Evolutionary conservation across 768 basidiomycete species (phyloP), one percentile per base, ranked within the genome.

Genomic region (Hericium alpestre): DNA sequence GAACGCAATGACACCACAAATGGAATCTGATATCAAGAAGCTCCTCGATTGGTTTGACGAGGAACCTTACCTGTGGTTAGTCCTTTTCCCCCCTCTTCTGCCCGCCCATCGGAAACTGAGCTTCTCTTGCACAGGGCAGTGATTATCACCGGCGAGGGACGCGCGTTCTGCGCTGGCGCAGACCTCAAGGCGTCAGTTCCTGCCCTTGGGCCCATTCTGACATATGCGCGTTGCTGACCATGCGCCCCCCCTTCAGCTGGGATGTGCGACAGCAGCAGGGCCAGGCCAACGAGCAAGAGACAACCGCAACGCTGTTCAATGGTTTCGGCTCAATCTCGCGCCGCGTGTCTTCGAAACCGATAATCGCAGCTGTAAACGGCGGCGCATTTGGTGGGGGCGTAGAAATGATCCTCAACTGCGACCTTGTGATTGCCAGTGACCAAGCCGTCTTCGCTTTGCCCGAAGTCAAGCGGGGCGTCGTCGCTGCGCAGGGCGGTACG

Each of bases 331-430:
- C 85, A 38, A 71, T 92, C 40, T 90, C 88, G 1, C 79, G 86
- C 23, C 77, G 90, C 3, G 76, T 74, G 41, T 79, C 80, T 0
- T 73, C 69, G 59, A 91, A 91, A 65, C 87, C 87, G 6, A 79
- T 90, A 53, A 84, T 91, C 50, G 90, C 89, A 12, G 89, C 90
- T 3, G 88, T 90, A 1, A 79, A 82, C 57, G 89, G 89, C n/a
- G 78, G 83, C 15, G 71, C 75, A 16, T 69, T 69, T 55, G 73
- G 72, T 51, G 69, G 71, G 9, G 69, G 68, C 7, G 59, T 65
- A 32, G 70, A 72, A 59, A 65, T 72, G 53, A 38, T 88, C 1
- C 62, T 90, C 4, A 92, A 91, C 61, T 90, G 87, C 59, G 90
- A 91, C 64, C 65, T 90, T 25, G 86, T 90, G 54, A 67, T 91